A percentile compares a stretch with the other conserved stretches of the same genome.
phyloP scores from a whole-genome alignment of 257 asterid genomes.

The Fraxinus americana region DNA sequence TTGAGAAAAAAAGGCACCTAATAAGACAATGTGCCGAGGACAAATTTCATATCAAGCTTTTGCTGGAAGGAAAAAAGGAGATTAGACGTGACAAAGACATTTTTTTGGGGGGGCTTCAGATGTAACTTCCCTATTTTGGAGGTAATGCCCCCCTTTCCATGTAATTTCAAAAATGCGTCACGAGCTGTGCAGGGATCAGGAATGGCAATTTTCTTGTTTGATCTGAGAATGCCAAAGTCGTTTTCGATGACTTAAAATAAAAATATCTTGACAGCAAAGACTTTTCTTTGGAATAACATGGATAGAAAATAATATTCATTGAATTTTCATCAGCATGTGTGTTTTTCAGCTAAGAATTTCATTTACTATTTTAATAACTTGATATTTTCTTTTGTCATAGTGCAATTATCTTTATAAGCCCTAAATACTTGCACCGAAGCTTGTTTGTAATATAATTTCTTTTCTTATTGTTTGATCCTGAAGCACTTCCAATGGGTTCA shows the following conservation, averaged over 20 bases:
- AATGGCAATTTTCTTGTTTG: not conserved
- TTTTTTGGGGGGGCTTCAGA: constrained; percentile 23
- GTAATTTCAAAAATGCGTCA: constrained; percentile 13
- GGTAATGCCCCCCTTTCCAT: constrained; percentile 27
- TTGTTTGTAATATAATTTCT: constrained; percentile 11
- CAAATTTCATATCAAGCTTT: constrained; percentile 16
- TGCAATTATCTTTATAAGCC: constrained; percentile 12
- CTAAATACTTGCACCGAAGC: constrained; percentile 7
- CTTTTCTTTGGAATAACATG: not conserved
- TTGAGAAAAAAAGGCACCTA: not conserved
- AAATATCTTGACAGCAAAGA: constrained; percentile 1
- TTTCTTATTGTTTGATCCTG: constrained; percentile 13
- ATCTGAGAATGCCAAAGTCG: not conserved
- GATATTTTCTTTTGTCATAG: not conserved
- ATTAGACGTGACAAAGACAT: constrained; percentile 28
- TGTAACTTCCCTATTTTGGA: constrained; percentile 26
- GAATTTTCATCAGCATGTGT: not conserved
- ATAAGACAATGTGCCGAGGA: not conserved
- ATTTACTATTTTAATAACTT: not conserved
- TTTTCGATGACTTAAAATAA: not conserved
- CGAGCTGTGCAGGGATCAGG: not conserved
- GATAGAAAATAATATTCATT: not conserved
- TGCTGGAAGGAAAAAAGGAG: constrained; percentile 17
- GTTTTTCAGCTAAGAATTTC: not conserved
- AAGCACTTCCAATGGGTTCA: constrained; percentile 67